phyloP scores from a whole-genome alignment of 805 yeast genomes.

The Barnettozyma wickerhamii region DNA sequence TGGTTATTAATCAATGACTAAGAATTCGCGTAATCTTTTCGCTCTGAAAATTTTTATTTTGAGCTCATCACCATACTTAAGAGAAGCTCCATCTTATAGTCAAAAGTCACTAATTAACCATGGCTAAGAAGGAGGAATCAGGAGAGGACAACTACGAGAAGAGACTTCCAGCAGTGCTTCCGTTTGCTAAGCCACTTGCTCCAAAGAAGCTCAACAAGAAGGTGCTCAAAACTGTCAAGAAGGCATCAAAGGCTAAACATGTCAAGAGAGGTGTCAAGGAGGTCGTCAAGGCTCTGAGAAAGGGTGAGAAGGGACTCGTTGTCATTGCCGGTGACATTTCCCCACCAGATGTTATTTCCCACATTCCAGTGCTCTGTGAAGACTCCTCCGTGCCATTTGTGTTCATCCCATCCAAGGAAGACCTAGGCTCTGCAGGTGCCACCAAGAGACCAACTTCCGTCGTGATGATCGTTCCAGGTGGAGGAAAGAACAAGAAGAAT shows the following conservation, averaged over 20 bases:
- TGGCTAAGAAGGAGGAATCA: slow-evolving; percentile 45
- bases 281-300: slow-evolving; percentile 95
- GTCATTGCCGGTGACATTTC: slow-evolving; percentile 97
- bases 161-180: slow-evolving; percentile 83
- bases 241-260: slow-evolving; percentile 97
- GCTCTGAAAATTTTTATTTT: slow-evolving; percentile 1
- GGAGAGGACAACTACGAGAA: slow-evolving; percentile 77
- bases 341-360: slow-evolving; percentile 96
- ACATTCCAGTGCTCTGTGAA: slow-evolving; percentile 95
- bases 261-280: slow-evolving; percentile 99
- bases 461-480: slow-evolving; percentile 96
- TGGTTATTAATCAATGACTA: background rate
- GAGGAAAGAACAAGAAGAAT: slow-evolving; percentile 73
- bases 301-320: slow-evolving; percentile 96
- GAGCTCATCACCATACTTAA: background rate
- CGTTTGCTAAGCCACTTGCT: slow-evolving; percentile 94
- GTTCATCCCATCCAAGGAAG: slow-evolving; percentile 96
- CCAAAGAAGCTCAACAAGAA: slow-evolving; percentile 94
- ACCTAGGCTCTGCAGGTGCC: slow-evolving; percentile 97
- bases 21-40: background rate
- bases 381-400: slow-evolving; percentile 87
- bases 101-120: slow-evolving; percentile 10
- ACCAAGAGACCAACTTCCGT: slow-evolving; percentile 99
- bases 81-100: background rate
- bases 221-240: slow-evolving; percentile 91